phyloP scores from a whole-genome alignment of 164 flowering plant genomes.

The Sedum album region DNA sequence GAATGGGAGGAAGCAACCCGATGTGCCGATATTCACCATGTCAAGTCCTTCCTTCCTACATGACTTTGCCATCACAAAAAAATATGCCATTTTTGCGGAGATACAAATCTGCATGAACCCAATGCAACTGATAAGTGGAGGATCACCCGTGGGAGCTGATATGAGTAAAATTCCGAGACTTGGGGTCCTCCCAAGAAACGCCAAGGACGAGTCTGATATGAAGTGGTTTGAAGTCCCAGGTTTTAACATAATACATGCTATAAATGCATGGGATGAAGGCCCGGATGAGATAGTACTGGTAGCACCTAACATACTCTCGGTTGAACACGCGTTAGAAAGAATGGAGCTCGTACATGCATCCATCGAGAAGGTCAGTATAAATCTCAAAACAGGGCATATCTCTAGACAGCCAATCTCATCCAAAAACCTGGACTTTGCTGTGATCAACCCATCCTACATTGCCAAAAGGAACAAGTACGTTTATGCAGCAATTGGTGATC shows the following conservation, averaged over 20 bases:
- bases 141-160: conserved; percentile 42
- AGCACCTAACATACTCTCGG: conserved; percentile 51
- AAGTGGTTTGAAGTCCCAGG: conserved; percentile 78
- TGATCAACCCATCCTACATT: conserved; percentile 42
- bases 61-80: conserved; percentile 69
- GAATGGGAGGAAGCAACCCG: conserved; percentile 38
- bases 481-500: conserved; percentile 53
- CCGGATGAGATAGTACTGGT: conserved; percentile 40
- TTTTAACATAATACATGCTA: conserved; percentile 55
- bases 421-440: conserved; percentile 54
- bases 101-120: conserved; percentile 60
- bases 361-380: conserved; percentile 55
- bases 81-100: conserved; percentile 51
- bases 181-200: conserved; percentile 64
- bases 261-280: conserved; percentile 86
- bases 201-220: conserved; percentile 49
- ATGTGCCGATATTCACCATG: conserved; percentile 59
- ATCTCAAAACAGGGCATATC: conserved; percentile 40
- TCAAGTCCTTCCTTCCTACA: conserved; percentile 40
- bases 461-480: conserved; percentile 49
- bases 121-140: conserved; percentile 30
- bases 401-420: conserved; percentile 43
- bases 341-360: conserved; percentile 45
- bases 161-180: conserved; percentile 41
- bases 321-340: conserved; percentile 52